phyloP scores from a whole-genome alignment of 352 stramenopile species.

The Phytopythium mirpurense region DNA sequence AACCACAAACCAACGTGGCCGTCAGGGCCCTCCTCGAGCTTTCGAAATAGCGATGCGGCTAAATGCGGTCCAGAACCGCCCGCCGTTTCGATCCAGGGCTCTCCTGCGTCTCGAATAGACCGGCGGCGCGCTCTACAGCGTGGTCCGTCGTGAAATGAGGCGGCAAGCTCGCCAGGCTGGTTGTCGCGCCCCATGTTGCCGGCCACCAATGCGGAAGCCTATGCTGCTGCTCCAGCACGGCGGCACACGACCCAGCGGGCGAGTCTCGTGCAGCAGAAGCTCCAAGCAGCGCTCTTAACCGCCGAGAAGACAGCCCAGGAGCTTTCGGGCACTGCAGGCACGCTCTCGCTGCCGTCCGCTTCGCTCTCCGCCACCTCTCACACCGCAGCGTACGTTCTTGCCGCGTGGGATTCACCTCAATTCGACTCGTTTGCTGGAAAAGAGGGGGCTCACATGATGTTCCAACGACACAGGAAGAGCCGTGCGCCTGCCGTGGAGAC shows the following conservation, averaged over 20 bases:
- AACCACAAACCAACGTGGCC: background rate
- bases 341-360: background rate
- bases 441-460: background rate
- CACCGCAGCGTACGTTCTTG: background rate
- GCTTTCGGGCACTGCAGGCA: slow-evolving; percentile 20
- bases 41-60: slow-evolving; percentile 2
- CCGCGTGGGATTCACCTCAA: background rate
- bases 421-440: background rate
- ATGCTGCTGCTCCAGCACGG: slow-evolving; percentile 4
- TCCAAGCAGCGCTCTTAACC: slow-evolving; percentile 48
- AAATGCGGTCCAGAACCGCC: background rate
- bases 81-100: slow-evolving; percentile 27
- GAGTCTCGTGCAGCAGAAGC: slow-evolving; percentile 64
- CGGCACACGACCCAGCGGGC: slow-evolving; percentile 13
- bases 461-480: background rate
- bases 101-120: background rate
- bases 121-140: background rate
- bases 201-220: slow-evolving; percentile 16
- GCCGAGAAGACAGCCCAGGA: slow-evolving; percentile 37
- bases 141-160: background rate
- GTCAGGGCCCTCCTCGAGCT: background rate
- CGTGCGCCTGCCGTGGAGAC: background rate
- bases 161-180: slow-evolving; percentile 7
- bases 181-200: slow-evolving; percentile 18
- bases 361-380: background rate